A percentile compares a stretch with the other conserved stretches of the same genome.
These are phyloP conservation scores for Torrubiellomyces zombiae DNA, from an alignment of 2,329 filamentous ascomycete species.

Conservation along the genomic window DNA sequence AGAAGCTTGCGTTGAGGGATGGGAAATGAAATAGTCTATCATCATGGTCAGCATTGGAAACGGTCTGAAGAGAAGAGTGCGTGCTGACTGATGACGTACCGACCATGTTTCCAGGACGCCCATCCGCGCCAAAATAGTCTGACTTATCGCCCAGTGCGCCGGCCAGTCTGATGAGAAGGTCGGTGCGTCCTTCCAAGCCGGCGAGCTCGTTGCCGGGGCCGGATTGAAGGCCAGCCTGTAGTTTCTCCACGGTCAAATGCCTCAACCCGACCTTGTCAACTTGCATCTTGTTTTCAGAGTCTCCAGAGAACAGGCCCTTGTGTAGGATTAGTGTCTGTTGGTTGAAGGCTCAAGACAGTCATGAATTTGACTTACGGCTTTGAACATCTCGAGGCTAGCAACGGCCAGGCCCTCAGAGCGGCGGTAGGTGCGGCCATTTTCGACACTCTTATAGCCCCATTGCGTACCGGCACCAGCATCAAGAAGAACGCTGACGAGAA, in stretches of 20 bases:
- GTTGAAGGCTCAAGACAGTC: background rate
- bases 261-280: slow-evolving; percentile 74
- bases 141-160: slow-evolving; percentile 58
- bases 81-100: slow-evolving; percentile 38
- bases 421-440: slow-evolving; percentile 66
- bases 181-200: slow-evolving; percentile 70
- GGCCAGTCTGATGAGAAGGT: slow-evolving; percentile 58
- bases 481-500: slow-evolving; percentile 63
- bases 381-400: slow-evolving; percentile 78
- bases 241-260: slow-evolving; percentile 52
- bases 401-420: slow-evolving; percentile 80
- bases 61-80: background rate
- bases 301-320: slow-evolving; percentile 70
- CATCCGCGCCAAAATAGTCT: slow-evolving; percentile 70
- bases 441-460: slow-evolving; percentile 86
- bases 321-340: slow-evolving; percentile 6
- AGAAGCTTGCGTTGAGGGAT: slow-evolving; percentile 75
- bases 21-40: slow-evolving; percentile 81
- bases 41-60: background rate
- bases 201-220: slow-evolving; percentile 64
- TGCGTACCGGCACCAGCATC: slow-evolving; percentile 78
- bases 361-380: slow-evolving; percentile 30
- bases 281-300: slow-evolving; percentile 65
- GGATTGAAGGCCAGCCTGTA: slow-evolving; percentile 76
- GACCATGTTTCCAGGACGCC: slow-evolving; percentile 84